These are phyloP conservation scores for Penstemon davidsonii DNA, from an alignment of 257 asterid genomes.

Conservation along the genomic window DNA sequence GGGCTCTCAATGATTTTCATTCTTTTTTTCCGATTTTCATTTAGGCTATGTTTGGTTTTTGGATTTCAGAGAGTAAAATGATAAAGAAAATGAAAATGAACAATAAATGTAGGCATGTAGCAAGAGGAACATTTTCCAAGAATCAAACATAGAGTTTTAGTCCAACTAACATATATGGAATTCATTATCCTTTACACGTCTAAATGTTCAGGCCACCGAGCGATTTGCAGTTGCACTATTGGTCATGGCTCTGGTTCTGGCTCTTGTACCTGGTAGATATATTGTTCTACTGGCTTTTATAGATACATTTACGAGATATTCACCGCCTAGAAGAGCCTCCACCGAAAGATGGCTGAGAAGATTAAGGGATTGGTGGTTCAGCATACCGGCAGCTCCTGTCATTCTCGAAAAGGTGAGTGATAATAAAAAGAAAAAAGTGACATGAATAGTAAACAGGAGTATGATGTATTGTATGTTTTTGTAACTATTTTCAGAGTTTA, in stretches of 20 bases:
- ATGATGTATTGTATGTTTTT: background rate
- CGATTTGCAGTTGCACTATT: conserved; percentile 57
- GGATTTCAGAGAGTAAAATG: no score
- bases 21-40: no score
- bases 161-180: no score
- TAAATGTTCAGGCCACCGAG: conserved; percentile 71
- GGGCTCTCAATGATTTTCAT: no score
- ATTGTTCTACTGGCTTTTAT: conserved; percentile 51
- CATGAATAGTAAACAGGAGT: background rate
- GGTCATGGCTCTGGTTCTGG: conserved; percentile 52
- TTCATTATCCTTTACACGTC: background rate
- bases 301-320: conserved; percentile 68
- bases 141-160: no score
- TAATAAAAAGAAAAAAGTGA: conserved; percentile 71
- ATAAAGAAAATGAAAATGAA: no score
- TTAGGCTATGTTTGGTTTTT: no score
- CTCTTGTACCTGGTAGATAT: conserved; percentile 56
- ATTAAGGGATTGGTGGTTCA: conserved; percentile 92
- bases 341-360: conserved; percentile 86
- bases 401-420: conserved; percentile 57
- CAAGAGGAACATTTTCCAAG: background rate
- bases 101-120: background rate
- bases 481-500: no score
- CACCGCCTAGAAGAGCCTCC: conserved; percentile 67
- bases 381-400: conserved; percentile 95